Base-by-base conservation (phyloP, 2,329 filamentous ascomycete species). In the Boeremia lycopersici region DNA sequence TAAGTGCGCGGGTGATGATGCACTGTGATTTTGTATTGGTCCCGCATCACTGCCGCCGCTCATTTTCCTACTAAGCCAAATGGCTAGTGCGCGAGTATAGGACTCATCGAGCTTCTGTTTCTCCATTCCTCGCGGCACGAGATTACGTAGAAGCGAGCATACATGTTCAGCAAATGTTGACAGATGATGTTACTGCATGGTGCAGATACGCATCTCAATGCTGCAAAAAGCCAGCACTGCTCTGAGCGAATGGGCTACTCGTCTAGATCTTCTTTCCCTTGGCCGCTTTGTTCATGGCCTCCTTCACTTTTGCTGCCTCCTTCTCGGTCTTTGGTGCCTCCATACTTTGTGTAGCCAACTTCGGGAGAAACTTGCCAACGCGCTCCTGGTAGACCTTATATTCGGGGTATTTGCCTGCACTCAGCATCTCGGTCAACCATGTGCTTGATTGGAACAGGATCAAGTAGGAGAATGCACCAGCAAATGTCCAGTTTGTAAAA, bases 371-470 rank as follows among this genome's bases (percentile, higher is more conserved):
- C 74, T 86, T 91, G 57, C 89, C 89, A 4, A 98, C 91, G 52
- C 88, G 83, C 62, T 84, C 81, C 78, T 96, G 91, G 72, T 99
- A 99, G 28, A 89, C 81, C 61, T 81, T 81, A 75, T 99, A 99
- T 65, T 96, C 91, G 0, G 89, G 82, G 72, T 99, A 99, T 74
- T 98, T 99, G 48, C 82, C 79, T 3, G 86, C 77, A 2, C 88
- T 93, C 63, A 98, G 89, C 38, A 81, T 70, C 77, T 99, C 95
- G 0, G 95, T 98, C 35, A 99, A 82, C 79, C 84, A 88, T 0
- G 93, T 96, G 60, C 92, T 97, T 25, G 84, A 89, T 74, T 96
- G 92, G 78, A 99, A 99, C 8, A 99, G 82, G 42, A 89, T 72
- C 19, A 97, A 74, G 64, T 96, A 88, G 41, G 81, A 79, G 4